Percentiles rank a stretch among this genome's conserved stretches.
Evolutionary conservation across 2,329 filamentous ascomycete species (phyloP).

Genomic region (Fusarium buharicum): DNA sequence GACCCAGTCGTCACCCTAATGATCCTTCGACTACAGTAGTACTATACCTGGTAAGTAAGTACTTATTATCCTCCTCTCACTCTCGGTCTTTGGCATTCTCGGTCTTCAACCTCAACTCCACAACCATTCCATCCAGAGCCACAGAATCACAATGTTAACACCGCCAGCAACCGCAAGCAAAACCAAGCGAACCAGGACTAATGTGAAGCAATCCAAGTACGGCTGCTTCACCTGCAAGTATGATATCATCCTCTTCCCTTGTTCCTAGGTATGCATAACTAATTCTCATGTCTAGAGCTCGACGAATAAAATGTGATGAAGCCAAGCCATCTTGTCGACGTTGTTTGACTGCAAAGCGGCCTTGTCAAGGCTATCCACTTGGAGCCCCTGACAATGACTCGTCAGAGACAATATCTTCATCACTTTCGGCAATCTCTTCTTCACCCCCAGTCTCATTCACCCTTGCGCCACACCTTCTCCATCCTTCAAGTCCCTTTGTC

Average conservation of each 20-base stretch:
- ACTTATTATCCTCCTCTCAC: not conserved
- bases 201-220: conserved; percentile 39
- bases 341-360: conserved; percentile 21
- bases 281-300: conserved; percentile 13
- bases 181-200: conserved; percentile 34
- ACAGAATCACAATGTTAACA: conserved; percentile 1
- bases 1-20: too few species aligned
- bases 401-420: too few species aligned
- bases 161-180: not conserved
- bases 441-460: not conserved
- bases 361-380: conserved; percentile 26
- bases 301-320: conserved; percentile 40
- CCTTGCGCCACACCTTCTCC: not conserved
- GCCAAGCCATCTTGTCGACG: conserved; percentile 30
- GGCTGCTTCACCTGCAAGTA: conserved; percentile 43
- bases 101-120: conserved; percentile 8
- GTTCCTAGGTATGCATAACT: not conserved
- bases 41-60: too few species aligned
- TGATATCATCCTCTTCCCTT: not conserved
- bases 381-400: conserved; percentile 1
- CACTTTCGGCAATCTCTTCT: not conserved
- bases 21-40: too few species aligned
- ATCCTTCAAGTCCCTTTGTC: conserved; percentile 7
- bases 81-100: conserved; percentile 19
- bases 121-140: not conserved